phyloP scores from a whole-genome alignment of 495 filamentous ascomycete species.

The Penicillium silybi region DNA sequence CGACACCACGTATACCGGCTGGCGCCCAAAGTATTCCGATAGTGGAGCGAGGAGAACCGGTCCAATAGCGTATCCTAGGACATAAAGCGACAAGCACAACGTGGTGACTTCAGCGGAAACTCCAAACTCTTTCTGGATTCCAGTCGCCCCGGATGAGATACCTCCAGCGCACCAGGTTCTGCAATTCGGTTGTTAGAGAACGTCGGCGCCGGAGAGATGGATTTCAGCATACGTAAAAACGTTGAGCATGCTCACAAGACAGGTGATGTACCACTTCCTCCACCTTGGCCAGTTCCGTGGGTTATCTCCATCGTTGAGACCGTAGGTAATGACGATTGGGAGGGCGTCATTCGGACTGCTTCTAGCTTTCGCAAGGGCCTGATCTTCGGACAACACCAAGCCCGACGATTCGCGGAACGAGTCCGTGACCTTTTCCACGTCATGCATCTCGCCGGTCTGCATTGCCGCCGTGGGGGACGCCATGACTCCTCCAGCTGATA shows the following conservation, averaged over 20 bases:
- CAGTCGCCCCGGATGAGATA: slow-evolving; percentile 37
- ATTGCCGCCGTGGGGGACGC: not conserved
- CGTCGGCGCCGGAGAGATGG: not conserved
- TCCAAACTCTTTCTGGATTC: slow-evolving; percentile 36
- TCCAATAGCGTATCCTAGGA: slow-evolving; percentile 50
- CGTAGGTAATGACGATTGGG: slow-evolving; percentile 34
- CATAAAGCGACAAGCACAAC: slow-evolving; percentile 49
- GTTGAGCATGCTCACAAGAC: slow-evolving; percentile 35
- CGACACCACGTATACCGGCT: slow-evolving; percentile 51
- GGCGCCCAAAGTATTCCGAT: slow-evolving; percentile 61
- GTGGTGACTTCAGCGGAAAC: slow-evolving; percentile 42
- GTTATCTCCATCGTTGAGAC: slow-evolving; percentile 34
- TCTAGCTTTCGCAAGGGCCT: slow-evolving; percentile 26
- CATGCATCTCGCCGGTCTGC: not conserved
- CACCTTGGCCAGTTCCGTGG: slow-evolving; percentile 45
- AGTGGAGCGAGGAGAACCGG: slow-evolving; percentile 60
- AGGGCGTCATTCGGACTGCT: slow-evolving; percentile 23
- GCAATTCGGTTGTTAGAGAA: not conserved
- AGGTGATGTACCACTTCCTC: slow-evolving; percentile 47
- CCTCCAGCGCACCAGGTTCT: slow-evolving; percentile 42
- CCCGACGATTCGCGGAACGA: slow-evolving; percentile 10
- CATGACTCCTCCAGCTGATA: not conserved
- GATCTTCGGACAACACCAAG: slow-evolving; percentile 23
- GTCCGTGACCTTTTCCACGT: slow-evolving; percentile 13
- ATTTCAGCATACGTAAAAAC: slow-evolving; percentile 37